Evolutionary conservation across 441 rosid genomes (phyloP).

Genomic region (Raphanus hybrid): DNA sequence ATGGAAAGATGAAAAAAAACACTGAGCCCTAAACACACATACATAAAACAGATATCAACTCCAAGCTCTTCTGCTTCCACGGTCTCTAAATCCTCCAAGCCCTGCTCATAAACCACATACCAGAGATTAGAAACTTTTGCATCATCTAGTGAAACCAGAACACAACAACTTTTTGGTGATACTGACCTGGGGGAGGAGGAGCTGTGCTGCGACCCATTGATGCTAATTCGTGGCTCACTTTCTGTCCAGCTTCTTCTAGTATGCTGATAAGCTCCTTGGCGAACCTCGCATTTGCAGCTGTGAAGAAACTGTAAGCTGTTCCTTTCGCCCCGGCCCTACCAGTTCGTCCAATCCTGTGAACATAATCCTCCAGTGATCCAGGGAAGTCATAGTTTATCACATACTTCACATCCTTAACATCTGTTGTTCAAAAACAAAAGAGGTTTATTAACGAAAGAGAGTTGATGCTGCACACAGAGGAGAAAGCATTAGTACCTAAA

Average conservation of each 20-base stretch:
- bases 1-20: constrained; percentile 21
- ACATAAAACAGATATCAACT: constrained; percentile 30
- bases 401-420: constrained; percentile 92
- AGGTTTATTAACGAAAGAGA: constrained; percentile 3
- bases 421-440: constrained; percentile 48
- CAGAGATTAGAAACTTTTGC: background rate
- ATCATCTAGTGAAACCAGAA: background rate
- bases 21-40: constrained; percentile 32
- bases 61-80: constrained; percentile 79
- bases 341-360: constrained; percentile 93
- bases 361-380: constrained; percentile 96
- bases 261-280: constrained; percentile 88
- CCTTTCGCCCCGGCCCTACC: constrained; percentile 99
- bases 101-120: constrained; percentile 44
- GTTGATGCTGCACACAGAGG: background rate
- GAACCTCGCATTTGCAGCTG: constrained; percentile 90
- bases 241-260: constrained; percentile 98
- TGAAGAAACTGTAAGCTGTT: constrained; percentile 96
- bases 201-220: constrained; percentile 96
- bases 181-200: constrained; percentile 86
- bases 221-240: constrained; percentile 81
- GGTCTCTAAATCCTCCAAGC: constrained; percentile 72
- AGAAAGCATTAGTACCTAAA: constrained; percentile 56
- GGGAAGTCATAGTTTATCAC: constrained; percentile 98
- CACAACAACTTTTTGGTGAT: background rate